Conservation (phyloP, 331 rosid species). For the Prunus yedoensis region DNA sequence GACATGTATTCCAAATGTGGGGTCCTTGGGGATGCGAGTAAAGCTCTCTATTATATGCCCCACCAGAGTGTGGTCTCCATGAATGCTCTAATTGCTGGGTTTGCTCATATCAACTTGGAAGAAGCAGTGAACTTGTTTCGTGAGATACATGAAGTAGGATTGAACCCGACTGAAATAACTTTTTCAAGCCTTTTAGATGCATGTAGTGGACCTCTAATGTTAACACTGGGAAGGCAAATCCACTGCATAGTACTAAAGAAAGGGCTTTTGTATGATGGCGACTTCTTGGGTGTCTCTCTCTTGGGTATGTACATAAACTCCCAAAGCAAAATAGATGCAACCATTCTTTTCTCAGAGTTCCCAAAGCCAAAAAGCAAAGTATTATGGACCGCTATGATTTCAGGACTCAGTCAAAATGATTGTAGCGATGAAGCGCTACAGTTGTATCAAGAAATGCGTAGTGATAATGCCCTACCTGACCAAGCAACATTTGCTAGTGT, state of each 20-base stretch:
- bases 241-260: slow-evolving; percentile 58
- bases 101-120: slow-evolving; percentile 42
- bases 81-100: slow-evolving; percentile 79
- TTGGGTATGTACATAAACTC: slow-evolving; percentile 73
- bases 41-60: slow-evolving; percentile 61
- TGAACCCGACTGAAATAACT: slow-evolving; percentile 72
- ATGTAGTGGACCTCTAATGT: slow-evolving; percentile 46
- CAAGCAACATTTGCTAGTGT: slow-evolving; percentile 89
- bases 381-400: slow-evolving; percentile 73
- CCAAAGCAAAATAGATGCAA: slow-evolving; percentile 56
- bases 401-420: slow-evolving; percentile 66
- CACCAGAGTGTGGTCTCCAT: slow-evolving; percentile 56
- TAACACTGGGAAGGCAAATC: slow-evolving; percentile 66
- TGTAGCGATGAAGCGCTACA: slow-evolving; percentile 54
- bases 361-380: slow-evolving; percentile 51
- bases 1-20: slow-evolving; percentile 89
- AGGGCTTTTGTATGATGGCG: slow-evolving; percentile 58
- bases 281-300: slow-evolving; percentile 67
- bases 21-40: slow-evolving; percentile 42
- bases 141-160: slow-evolving; percentile 56
- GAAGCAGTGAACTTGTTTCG: slow-evolving; percentile 55
- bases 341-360: slow-evolving; percentile 65
- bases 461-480: slow-evolving; percentile 58
- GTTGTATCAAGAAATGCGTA: slow-evolving; percentile 60
- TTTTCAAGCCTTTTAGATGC: slow-evolving; percentile 74